Conservation (phyloP, 768 basidiomycete species). For the Phylloporus sp. region DNA sequence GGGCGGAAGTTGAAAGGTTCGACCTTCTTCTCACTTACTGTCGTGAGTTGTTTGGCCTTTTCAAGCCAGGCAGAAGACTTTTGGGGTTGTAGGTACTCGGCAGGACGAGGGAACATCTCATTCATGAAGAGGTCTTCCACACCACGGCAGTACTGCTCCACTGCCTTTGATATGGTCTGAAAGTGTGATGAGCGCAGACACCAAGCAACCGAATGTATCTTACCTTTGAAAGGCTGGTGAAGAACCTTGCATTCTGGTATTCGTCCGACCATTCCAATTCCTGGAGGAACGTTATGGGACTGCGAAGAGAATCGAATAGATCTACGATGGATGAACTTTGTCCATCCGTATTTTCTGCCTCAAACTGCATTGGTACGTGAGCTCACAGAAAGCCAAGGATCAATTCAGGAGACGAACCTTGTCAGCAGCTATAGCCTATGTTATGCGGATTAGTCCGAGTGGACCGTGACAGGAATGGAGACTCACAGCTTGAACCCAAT, state of each 20-base stretch:
- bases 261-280: slow-evolving; percentile 91
- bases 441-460: slow-evolving; percentile 7
- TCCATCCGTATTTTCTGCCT: slow-evolving; percentile 73
- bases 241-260: slow-evolving; percentile 85
- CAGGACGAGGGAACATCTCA: slow-evolving; percentile 90
- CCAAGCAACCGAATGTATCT: neutral
- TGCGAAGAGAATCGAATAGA: slow-evolving; percentile 89
- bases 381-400: neutral
- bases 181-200: neutral
- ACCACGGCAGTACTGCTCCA: slow-evolving; percentile 87
- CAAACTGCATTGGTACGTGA: slow-evolving; percentile 46
- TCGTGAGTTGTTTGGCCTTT: slow-evolving; percentile 74
- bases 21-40: slow-evolving; percentile 82
- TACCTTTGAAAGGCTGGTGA: slow-evolving; percentile 86
- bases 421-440: slow-evolving; percentile 76
- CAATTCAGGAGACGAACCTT: slow-evolving; percentile 46
- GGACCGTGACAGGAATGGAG: neutral
- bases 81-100: slow-evolving; percentile 76
- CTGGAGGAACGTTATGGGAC: slow-evolving; percentile 83
- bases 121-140: slow-evolving; percentile 87
- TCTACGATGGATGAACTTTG: slow-evolving; percentile 98
- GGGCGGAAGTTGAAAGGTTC: slow-evolving; percentile 94
- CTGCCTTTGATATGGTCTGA: slow-evolving; percentile 85
- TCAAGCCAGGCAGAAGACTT: slow-evolving; percentile 88
- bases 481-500: slow-evolving; percentile 92